Evolutionary conservation across 2,329 filamentous ascomycete genomes (phyloP).

Genomic region (Sporothrix luriei): DNA sequence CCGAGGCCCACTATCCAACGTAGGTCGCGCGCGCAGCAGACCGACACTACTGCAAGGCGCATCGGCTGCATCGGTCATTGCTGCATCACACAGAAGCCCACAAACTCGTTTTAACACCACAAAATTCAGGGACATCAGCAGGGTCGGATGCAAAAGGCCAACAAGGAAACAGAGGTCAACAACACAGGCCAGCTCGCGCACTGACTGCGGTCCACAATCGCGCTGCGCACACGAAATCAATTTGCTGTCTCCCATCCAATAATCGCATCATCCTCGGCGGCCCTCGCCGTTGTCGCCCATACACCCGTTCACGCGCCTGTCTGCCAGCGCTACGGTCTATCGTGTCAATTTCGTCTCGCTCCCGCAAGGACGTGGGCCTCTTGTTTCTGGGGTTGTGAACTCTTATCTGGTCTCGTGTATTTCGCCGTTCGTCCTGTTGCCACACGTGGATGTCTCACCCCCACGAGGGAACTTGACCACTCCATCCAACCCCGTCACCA

Average conservation of each 20-base stretch:
- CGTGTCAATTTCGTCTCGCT: not conserved
- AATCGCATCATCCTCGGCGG: slow-evolving; percentile 9
- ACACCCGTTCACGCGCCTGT: not conserved
- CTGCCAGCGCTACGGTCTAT: not conserved
- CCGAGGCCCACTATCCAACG: slow-evolving; percentile 26
- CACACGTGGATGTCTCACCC: slow-evolving; percentile 31
- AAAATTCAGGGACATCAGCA: slow-evolving; percentile 5
- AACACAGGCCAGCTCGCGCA: not conserved
- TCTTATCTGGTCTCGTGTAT: not conserved
- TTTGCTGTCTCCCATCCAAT: slow-evolving; percentile 23
- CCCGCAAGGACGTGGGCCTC: not conserved
- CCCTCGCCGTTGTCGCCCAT: slow-evolving; percentile 19
- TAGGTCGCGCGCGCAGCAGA: slow-evolving; percentile 25
- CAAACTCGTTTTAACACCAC: not conserved
- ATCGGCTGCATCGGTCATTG: slow-evolving; percentile 28
- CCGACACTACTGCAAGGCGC: slow-evolving; percentile 28
- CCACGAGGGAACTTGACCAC: slow-evolving; percentile 25
- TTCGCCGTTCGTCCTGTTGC: slow-evolving; percentile 22
- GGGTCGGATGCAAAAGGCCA: not conserved
- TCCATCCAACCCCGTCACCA: slow-evolving; percentile 4
- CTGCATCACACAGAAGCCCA: slow-evolving; percentile 11
- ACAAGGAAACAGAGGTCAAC: not conserved
- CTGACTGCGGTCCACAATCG: slow-evolving; percentile 23
- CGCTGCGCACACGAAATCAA: slow-evolving; percentile 19
- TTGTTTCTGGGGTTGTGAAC: not conserved